Evolutionary conservation across 116 monocot genomes (phyloP), one percentile per base, ranked within the genome.

Genomic region (Trichopus zeylanicus): DNA sequence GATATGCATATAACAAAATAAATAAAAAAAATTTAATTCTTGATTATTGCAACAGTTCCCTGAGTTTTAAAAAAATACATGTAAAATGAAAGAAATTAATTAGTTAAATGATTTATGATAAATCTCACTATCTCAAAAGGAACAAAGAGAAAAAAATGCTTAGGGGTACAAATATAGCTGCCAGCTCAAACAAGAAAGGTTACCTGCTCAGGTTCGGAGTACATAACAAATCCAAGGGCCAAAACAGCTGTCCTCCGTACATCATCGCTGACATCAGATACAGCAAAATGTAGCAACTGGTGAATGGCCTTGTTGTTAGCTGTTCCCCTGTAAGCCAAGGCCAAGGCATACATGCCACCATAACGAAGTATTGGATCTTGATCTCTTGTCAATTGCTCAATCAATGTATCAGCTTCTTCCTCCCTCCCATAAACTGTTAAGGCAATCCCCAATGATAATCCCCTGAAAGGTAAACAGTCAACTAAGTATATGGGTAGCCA

Each of bases 191-290:
- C 26, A 47, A 35, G 46, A 30, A 22, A 42, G 9, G 73, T 53
- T 7, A 97, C 97, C 84, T 97, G 91, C 66, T 91, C 98, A n/a
- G 98, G 98, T 69, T 98, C 91, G 39, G 79, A 77, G 65, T 91
- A 98, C 42, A 98, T 55, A 54, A 98, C 91, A 65, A 98, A 98
- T 29, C 98, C 98, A 69, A 98, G 91, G 56, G 86, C 91, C 2
- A 98, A 69, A 71, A 98, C 98, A 63, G 98, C 98, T n/a, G 98
- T 88, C 62, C 98, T 84, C 37, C 98, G 65, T 16, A 98, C 98
- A 80, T 98, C 98, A 80, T 98, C 98, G 69, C 91, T 98, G 48
- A 88, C 98, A 68, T 98, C 98, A 7, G 98, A 98, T 29, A 98
- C 91, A 64, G 98, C 98, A 71, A 98, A 98, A 81, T 98, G 98